Conservation (phyloP, 129 eudicot species). For the Centrapalus pauciflorus region DNA sequence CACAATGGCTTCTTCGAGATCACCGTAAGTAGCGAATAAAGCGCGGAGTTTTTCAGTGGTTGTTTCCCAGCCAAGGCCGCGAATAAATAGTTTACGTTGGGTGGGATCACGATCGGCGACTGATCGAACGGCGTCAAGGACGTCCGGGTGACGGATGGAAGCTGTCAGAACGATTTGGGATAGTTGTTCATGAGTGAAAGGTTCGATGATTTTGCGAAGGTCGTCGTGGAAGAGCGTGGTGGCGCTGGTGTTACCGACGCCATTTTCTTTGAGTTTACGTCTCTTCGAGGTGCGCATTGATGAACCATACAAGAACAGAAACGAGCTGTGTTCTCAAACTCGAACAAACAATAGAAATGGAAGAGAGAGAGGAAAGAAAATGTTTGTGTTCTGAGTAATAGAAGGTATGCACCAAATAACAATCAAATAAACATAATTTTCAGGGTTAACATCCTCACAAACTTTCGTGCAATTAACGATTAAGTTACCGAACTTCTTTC, state of each 20-base stretch:
- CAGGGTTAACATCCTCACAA: too few species aligned
- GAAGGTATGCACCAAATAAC: too few species aligned
- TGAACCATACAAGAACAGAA: background rate
- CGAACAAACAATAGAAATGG: too few species aligned
- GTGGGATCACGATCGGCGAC: constrained; percentile 49
- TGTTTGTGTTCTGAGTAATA: too few species aligned
- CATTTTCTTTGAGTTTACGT: constrained; percentile 39
- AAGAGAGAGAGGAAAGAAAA: too few species aligned
- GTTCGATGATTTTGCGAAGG: constrained; percentile 39
- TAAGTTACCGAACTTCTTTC: too few species aligned
- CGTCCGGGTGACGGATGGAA: constrained; percentile 46
- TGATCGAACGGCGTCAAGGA: constrained; percentile 46
- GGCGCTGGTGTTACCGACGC: constrained; percentile 1
- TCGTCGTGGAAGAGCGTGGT: constrained; percentile 32
- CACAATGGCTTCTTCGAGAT: constrained; percentile 50
- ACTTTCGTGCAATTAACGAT: too few species aligned
- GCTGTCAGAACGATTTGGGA: constrained; percentile 43
- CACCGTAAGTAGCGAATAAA: constrained; percentile 43
- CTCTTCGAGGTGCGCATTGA: constrained; percentile 28
- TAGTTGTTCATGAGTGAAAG: constrained; percentile 53
- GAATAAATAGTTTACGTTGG: constrained; percentile 54
- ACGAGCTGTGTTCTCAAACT: too few species aligned
- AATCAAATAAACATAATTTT: too few species aligned
- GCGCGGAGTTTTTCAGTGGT: constrained; percentile 42
- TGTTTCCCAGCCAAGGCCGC: constrained; percentile 73